These are phyloP conservation scores for Solanum paucissectum DNA, from an alignment of 257 asterid species.

Conservation along the genomic window DNA sequence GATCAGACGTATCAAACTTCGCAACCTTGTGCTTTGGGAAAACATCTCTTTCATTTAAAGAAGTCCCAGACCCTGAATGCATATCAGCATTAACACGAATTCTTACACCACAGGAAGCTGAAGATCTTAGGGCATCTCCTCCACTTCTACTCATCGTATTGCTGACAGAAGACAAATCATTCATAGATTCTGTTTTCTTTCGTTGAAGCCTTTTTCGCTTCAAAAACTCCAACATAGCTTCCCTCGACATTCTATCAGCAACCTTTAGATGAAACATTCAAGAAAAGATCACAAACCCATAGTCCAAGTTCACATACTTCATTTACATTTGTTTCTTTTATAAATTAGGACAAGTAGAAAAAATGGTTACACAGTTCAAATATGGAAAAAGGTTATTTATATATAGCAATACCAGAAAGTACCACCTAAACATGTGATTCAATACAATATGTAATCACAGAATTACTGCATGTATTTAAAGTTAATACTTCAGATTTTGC, in stretches of 20 bases:
- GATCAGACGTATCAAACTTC: conserved; percentile 57
- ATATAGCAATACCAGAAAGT: background rate
- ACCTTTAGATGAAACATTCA: background rate
- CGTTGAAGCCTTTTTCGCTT: conserved; percentile 77
- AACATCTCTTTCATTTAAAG: conserved; percentile 35
- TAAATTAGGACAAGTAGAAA: background rate
- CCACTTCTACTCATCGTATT: conserved; percentile 55
- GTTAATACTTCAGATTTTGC: background rate
- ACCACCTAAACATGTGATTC: background rate
- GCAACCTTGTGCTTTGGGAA: conserved; percentile 55
- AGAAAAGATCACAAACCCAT: background rate
- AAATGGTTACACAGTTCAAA: background rate
- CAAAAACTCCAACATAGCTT: conserved; percentile 72
- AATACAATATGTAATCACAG: background rate
- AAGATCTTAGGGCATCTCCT: conserved; percentile 62
- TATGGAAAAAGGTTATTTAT: background rate
- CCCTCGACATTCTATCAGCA: conserved; percentile 37
- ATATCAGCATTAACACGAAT: conserved; percentile 26
- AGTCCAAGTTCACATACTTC: background rate
- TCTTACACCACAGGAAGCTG: conserved; percentile 80
- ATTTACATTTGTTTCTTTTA: background rate
- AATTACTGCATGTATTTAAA: background rate
- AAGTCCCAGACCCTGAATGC: conserved; percentile 25
- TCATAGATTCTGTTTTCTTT: conserved; percentile 36
- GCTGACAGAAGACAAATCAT: conserved; percentile 33